These are phyloP conservation scores for Cephaloascus fragrans DNA, from an alignment of 805 yeast genomes.

Conservation along the genomic window DNA sequence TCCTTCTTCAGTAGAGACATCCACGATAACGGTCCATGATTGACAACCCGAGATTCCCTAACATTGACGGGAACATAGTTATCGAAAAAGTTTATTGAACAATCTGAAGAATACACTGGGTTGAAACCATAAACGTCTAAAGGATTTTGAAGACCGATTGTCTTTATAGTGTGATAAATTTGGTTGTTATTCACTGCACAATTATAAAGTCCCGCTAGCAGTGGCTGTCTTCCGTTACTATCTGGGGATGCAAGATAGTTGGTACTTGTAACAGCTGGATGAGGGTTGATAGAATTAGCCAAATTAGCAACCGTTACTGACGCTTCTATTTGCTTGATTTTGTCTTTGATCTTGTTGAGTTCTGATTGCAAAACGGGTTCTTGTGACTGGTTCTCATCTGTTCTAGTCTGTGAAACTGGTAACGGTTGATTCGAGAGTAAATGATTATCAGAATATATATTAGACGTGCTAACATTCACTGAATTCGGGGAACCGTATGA, in stretches of 20 bases:
- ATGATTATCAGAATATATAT: neutral
- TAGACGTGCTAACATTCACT: neutral
- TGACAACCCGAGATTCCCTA: constrained; percentile 28
- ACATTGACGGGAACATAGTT: constrained; percentile 33
- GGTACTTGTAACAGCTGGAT: neutral
- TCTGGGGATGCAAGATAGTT: neutral
- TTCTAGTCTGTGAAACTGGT: too few species aligned
- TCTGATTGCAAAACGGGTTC: neutral
- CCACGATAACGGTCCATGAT: constrained; percentile 47
- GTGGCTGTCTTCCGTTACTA: too few species aligned
- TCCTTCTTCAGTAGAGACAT: constrained; percentile 38
- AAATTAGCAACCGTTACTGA: constrained; percentile 3
- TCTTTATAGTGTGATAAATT: neutral
- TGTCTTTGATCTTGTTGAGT: constrained; percentile 23
- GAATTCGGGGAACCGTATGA: neutral
- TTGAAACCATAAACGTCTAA: constrained; percentile 1
- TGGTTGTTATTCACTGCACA: neutral
- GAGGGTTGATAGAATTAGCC: neutral
- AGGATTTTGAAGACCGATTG: neutral
- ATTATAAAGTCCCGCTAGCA: neutral
- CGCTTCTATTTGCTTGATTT: constrained; percentile 14
- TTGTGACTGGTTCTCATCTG: neutral
- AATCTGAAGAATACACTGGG: constrained; percentile 12
- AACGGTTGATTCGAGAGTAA: neutral
- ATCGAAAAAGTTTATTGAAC: constrained; percentile 27